Percentiles rank a stretch among this genome's conserved stretches.
phyloP scores from a whole-genome alignment of 73 alveolate species.

The Paramecium sexaurelia region DNA sequence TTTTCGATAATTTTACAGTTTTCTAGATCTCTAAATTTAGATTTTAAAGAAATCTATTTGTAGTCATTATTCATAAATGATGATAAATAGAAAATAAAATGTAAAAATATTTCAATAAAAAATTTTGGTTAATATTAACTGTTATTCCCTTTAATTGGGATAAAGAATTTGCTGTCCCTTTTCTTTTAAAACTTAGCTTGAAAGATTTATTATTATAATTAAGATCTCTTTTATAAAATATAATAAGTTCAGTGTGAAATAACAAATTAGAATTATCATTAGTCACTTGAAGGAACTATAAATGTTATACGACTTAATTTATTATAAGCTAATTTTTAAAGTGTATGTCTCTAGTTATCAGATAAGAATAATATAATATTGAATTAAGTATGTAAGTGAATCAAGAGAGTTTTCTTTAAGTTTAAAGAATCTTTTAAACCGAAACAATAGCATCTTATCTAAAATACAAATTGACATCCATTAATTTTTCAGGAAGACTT shows the following conservation, averaged over 20 bases:
- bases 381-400: neutral
- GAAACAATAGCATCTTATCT: constrained; percentile 16
- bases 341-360: constrained; percentile 32
- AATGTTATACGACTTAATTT: constrained; percentile 66
- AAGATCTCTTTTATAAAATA: neutral
- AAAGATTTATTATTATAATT: no score
- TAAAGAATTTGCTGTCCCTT: no score
- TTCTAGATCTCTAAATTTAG: no score
- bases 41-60: no score
- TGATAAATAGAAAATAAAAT: no score
- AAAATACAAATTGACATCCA: constrained; percentile 2
- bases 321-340: no score
- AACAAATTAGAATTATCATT: neutral
- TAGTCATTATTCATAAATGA: no score
- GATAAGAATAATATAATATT: constrained; percentile 33
- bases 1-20: no score
- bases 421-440: neutral
- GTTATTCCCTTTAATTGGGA: no score
- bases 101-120: no score
- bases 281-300: neutral
- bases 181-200: no score
- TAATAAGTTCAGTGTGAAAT: neutral
- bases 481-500: neutral
- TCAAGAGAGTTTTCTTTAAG: neutral
- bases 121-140: no score